A percentile compares a stretch with the other conserved stretches of the same genome.
Evolutionary conservation across 441 rosid species (phyloP).

Genomic region (Bruguiera hainesii): DNA sequence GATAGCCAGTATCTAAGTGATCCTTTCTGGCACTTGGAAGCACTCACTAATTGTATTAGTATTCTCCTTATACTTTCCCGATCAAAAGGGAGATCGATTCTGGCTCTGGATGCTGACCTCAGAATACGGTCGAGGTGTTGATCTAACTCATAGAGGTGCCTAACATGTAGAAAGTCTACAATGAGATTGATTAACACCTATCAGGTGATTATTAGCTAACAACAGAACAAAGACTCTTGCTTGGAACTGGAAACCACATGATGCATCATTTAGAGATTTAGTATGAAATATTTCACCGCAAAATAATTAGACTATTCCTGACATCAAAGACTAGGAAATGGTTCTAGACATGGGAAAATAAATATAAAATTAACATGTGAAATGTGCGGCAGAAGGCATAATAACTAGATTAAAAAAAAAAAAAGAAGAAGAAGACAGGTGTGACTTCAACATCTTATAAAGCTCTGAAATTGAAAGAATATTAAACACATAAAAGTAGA

Average conservation of each 20-base stretch:
- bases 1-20: constrained; percentile 89
- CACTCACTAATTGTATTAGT: constrained; percentile 69
- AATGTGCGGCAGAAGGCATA: not conserved
- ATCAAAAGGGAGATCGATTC: constrained; percentile 59
- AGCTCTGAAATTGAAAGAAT: not conserved
- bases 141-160: constrained; percentile 69
- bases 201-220: not conserved
- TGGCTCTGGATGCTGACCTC: constrained; percentile 75
- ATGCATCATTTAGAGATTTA: too few relatives aligned
- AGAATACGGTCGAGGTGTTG: constrained; percentile 73
- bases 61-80: constrained; percentile 52
- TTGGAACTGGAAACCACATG: not conserved
- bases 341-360: not conserved
- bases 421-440: too few relatives aligned
- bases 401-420: not conserved
- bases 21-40: constrained; percentile 61
- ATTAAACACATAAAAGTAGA: not conserved
- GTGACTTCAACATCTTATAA: not conserved
- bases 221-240: not conserved
- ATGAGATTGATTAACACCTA: not conserved
- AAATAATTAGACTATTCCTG: not conserved
- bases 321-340: constrained; percentile 1
- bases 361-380: not conserved
- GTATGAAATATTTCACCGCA: too few relatives aligned
- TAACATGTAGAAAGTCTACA: constrained; percentile 34